Evolutionary conservation across 169 alveolate species (phyloP).

Genomic region (Plasmodium relictum): DNA sequence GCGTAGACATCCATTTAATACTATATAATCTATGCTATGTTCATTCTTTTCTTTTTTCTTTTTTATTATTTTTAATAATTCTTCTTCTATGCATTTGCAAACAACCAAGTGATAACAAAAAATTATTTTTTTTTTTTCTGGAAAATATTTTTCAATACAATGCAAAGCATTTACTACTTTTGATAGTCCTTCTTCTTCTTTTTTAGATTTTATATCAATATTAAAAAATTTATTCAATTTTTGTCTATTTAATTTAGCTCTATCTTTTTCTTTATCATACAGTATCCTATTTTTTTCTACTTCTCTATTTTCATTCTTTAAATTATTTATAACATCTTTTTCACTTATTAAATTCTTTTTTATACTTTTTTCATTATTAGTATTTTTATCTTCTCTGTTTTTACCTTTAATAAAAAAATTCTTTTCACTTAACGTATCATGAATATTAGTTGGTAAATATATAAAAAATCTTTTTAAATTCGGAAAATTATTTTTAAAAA

Average conservation of each 20-base stretch:
- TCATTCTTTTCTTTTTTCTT: conserved; percentile 36
- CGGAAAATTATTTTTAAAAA: conserved; percentile 29
- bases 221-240: conserved; percentile 14
- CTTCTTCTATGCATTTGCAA: conserved; percentile 50
- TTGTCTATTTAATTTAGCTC: conserved; percentile 15
- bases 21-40: conserved; percentile 30
- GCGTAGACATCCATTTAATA: conserved; percentile 19
- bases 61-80: conserved; percentile 44
- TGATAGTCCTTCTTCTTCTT: conserved; percentile 53
- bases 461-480: conserved; percentile 41
- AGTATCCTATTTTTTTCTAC: background rate
- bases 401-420: too few species aligned
- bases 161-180: conserved; percentile 30
- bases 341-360: too few species aligned
- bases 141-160: conserved; percentile 35
- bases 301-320: background rate
- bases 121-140: conserved; percentile 52
- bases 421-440: background rate
- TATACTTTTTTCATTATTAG: background rate
- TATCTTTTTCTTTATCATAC: background rate
- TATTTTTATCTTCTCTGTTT: background rate
- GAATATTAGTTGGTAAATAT: background rate
- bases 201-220: conserved; percentile 23
- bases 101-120: conserved; percentile 57
- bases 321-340: background rate